Evolutionary conservation across 176 grass and related monocot genomes (phyloP).

Genomic region (Juncus effusus): DNA sequence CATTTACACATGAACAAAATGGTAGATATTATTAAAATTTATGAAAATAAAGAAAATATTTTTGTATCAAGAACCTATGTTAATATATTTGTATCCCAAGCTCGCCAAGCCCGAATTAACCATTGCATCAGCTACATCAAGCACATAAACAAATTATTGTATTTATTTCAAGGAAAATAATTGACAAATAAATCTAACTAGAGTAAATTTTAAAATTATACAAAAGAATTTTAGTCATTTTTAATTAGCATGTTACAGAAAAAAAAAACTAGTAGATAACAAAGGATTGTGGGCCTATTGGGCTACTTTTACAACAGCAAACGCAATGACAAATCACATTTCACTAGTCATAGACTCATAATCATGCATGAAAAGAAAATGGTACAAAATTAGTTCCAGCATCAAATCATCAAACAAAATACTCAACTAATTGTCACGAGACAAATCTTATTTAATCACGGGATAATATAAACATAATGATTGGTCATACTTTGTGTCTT

Average conservation of each 20-base stretch:
- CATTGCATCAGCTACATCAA: slow-evolving; percentile 83
- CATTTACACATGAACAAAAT: neutral
- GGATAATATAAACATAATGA: neutral
- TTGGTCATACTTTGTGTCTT: no score
- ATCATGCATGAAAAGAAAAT: slow-evolving; percentile 1
- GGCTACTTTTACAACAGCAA: neutral
- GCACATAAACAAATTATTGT: slow-evolving; percentile 6
- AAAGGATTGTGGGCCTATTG: neutral
- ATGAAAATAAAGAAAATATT: neutral
- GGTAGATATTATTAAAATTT: neutral
- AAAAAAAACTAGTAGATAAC: neutral
- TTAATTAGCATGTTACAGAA: neutral
- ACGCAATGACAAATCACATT: neutral
- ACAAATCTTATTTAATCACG: slow-evolving; percentile 26
- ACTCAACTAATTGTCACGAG: neutral
- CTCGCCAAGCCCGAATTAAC: slow-evolving; percentile 62
- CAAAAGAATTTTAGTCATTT: no score
- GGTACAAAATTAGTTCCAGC: slow-evolving; percentile 14
- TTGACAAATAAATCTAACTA: neutral
- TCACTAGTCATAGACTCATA: neutral
- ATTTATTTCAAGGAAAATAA: neutral
- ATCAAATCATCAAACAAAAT: neutral
- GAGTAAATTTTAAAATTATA: neutral
- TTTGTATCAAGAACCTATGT: slow-evolving; percentile 49
- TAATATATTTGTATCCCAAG: slow-evolving; percentile 79